phyloP scores from a whole-genome alignment of 176 grass and related monocot genomes.

The Carex cristatella region DNA sequence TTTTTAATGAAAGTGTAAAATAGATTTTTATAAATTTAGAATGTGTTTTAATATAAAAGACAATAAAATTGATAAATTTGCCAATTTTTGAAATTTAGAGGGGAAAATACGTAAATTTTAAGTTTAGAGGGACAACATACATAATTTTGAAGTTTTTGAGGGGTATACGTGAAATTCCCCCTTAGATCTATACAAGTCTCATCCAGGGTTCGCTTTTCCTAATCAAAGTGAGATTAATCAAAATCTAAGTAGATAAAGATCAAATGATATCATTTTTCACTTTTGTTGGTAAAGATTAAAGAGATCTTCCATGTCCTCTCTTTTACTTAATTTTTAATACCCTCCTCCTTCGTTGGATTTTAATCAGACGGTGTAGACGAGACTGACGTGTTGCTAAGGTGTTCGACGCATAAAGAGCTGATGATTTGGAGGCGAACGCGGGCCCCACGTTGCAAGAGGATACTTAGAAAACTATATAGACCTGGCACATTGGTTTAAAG shows the following conservation, averaged over 20 bases:
- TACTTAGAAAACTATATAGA: neutral
- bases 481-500: neutral
- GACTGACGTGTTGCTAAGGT: neutral
- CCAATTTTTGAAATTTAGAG: too few species aligned
- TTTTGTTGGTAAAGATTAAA: constrained; percentile 13
- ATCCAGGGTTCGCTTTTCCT: neutral
- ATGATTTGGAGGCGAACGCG: neutral
- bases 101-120: too few species aligned
- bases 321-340: neutral
- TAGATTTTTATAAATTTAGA: too few species aligned
- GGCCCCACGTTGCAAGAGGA: neutral
- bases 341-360: neutral
- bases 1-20: too few species aligned
- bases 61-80: too few species aligned
- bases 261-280: neutral
- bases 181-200: neutral
- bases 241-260: constrained; percentile 8
- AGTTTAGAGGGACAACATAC: too few species aligned
- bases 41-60: too few species aligned
- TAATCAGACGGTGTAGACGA: neutral
- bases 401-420: neutral
- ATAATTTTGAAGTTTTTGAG: too few species aligned
- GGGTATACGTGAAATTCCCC: too few species aligned
- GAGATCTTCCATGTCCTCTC: neutral
- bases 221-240: neutral